Conservation (phyloP, 139 green algal genomes). For the Picochlorum sp. region DNA sequence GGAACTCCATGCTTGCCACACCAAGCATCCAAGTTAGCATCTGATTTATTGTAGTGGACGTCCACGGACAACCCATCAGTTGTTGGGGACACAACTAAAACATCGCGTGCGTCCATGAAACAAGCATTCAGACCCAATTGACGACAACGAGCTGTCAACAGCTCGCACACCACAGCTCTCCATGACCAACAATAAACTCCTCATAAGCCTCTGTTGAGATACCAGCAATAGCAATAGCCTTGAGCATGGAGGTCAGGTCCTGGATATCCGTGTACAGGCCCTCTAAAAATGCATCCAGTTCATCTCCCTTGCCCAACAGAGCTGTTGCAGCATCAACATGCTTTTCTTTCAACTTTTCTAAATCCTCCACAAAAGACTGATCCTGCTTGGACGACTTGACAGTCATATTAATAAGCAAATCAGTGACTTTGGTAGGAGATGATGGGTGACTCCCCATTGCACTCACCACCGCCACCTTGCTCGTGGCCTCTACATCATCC, state of each 20-base stretch:
- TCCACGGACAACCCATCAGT: constrained; percentile 71
- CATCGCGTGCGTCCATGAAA: constrained; percentile 91
- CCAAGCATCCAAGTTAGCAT: constrained; percentile 60
- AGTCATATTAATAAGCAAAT: constrained; percentile 89
- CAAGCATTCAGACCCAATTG: constrained; percentile 44
- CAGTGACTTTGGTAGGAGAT: constrained; percentile 78
- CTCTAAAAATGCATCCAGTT: constrained; percentile 65
- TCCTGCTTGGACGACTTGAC: constrained; percentile 54
- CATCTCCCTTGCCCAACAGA: constrained; percentile 59
- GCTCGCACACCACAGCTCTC: constrained; percentile 93
- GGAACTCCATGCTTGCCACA: constrained; percentile 33
- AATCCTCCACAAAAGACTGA: constrained; percentile 69
- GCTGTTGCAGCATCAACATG: constrained; percentile 72
- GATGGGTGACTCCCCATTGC: constrained; percentile 72
- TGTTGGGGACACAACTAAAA: constrained; percentile 65
- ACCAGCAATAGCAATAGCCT: constrained; percentile 79
- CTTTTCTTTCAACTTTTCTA: constrained; percentile 80
- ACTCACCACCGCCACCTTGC: constrained; percentile 63
- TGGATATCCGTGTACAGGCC: constrained; percentile 73
- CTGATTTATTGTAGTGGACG: constrained; percentile 68
- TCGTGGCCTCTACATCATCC: constrained; percentile 26
- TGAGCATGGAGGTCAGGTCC: constrained; percentile 92
- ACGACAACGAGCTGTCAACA: constrained; percentile 58
- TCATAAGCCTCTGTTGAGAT: constrained; percentile 82
- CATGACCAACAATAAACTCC: constrained; percentile 95